Evolutionary conservation across 805 yeast species (phyloP), one percentile per base, ranked within the genome.

Genomic region (Yamadazyma takamatsuzukensis): DNA sequence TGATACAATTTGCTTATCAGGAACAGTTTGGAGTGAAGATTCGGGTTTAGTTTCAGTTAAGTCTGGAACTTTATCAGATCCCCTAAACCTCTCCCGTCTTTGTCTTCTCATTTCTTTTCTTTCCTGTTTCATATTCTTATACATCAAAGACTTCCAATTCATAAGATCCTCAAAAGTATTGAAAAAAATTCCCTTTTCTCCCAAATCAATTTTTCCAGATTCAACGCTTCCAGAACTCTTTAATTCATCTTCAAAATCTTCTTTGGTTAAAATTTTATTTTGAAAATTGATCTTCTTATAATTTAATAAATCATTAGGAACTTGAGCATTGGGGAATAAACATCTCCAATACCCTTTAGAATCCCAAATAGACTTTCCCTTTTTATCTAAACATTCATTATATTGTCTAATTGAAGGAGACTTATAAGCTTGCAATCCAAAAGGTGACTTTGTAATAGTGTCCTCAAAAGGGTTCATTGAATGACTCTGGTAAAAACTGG

Each of bases 311-410:
- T 52, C 36, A 48, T 64, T 31, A 46, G 69, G 41, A 39, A 64
- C 29, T 56, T 59, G 49, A 21, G 57, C 38, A 43, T 69, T 68
- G 9, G 96, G 95, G 56, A 89, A 82, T 28, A 90, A 61, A 59
- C 97, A 90, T 51, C 89, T 74, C 97, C 97, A 90, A 55, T 79
- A 74, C 0, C 97, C 97, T 15, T 72, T 68, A 22, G 74, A 60
- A 51, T 87, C 94, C 96, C 97, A 90, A 9, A 78, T 79, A 0
- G 86, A 74, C 5, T 72, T 59, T 3, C 98, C 97, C 6, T 76
- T 61, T 21, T 70, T 59, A 14, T 72, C 73, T 40, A 72, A 45
- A 56, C 97, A 90, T 28, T 73, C 67, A 32, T 72, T 66, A 54
- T 79, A 85, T 40, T 75, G 72, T 30, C 68, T 54, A 2, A 72